Conservation (phyloP, 306 rosid species). For the Neltuma alba region DNA sequence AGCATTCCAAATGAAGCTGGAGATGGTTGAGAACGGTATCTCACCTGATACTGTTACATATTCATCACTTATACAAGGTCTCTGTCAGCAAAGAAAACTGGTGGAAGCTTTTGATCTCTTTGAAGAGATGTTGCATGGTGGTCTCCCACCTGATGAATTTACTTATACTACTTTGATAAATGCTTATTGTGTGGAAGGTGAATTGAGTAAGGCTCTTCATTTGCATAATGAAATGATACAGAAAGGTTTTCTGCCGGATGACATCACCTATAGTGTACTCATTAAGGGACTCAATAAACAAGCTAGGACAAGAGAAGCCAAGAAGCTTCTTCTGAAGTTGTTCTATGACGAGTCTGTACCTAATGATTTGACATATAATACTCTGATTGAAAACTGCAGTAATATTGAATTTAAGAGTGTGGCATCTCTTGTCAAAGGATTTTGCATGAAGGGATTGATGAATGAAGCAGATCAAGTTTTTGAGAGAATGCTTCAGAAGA, state of each 20-base stretch:
- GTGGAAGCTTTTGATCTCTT: slow-evolving; percentile 73
- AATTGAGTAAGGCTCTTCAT: slow-evolving; percentile 66
- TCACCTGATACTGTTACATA: slow-evolving; percentile 68
- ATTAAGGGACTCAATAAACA: slow-evolving; percentile 86
- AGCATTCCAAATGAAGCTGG: slow-evolving; percentile 67
- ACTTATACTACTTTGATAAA: slow-evolving; percentile 84
- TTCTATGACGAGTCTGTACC: slow-evolving; percentile 75
- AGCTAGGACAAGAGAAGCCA: slow-evolving; percentile 85
- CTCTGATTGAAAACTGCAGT: slow-evolving; percentile 77
- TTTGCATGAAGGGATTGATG: slow-evolving; percentile 92
- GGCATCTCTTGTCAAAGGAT: slow-evolving; percentile 81
- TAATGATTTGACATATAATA: slow-evolving; percentile 64
- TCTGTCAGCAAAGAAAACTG: slow-evolving; percentile 65
- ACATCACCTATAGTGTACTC: slow-evolving; percentile 86
- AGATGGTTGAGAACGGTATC: slow-evolving; percentile 74
- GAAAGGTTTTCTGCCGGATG: slow-evolving; percentile 81
- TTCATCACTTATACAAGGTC: slow-evolving; percentile 84
- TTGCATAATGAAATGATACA: slow-evolving; percentile 80
- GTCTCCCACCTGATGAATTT: slow-evolving; percentile 67
- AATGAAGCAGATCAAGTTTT: slow-evolving; percentile 79
- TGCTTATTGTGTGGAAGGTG: slow-evolving; percentile 79
- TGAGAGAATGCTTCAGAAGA: slow-evolving; percentile 61
- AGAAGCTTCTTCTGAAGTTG: slow-evolving; percentile 84
- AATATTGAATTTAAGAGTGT: slow-evolving; percentile 67
- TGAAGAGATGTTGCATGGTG: slow-evolving; percentile 61